Evolutionary conservation across 2,329 filamentous ascomycete species (phyloP), one percentile per base, ranked within the genome.

Genomic region (Emergomyces orientalis): DNA sequence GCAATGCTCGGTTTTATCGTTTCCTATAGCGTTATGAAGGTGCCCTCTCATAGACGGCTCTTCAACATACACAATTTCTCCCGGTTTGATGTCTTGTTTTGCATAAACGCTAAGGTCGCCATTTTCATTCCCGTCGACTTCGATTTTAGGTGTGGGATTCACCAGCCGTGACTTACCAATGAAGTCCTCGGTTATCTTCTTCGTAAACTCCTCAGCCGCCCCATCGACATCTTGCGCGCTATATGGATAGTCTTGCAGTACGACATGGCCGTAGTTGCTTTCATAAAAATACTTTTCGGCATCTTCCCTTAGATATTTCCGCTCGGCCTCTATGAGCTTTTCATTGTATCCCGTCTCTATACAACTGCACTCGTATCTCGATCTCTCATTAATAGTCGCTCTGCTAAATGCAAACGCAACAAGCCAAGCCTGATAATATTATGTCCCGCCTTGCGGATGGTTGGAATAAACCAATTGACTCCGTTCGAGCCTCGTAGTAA

Each of bases 11-110:
- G 13, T 62, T 56, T 58, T 52, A 39, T 47, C n/a, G 14, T 52
- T 17, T 17, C 67, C 63, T 30, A 60, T 60, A 19, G 61, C 61
- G 4, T 59, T 59, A 8, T 66, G 64, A 47, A 75, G 70, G 64
- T 75, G 69, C 19, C 74, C 71, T 58, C 74, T 68, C n/a, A 75
- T 69, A 2, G 70, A 71, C 2, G 74, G 74, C 49, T 75, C 74
- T 58, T 75, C 73, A 27, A 65, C 68, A 63, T 71, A 70, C 41
- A 76, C 69, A 7, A 72, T 22, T 32, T 69, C 65, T 1, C 68
- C 68, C 27, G 60, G 57, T 19, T 61, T 41, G 45, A 76, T 75
- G 6, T 68, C 30, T 17, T 62, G 47, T 2, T 60, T 69, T 7
- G 74, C 74, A 59, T 71, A 71, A n/a, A 75, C 69, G 1, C 66